Evolutionary conservation across 139 green algal genomes (phyloP).

Genomic region (Medakamo hakoo): DNA sequence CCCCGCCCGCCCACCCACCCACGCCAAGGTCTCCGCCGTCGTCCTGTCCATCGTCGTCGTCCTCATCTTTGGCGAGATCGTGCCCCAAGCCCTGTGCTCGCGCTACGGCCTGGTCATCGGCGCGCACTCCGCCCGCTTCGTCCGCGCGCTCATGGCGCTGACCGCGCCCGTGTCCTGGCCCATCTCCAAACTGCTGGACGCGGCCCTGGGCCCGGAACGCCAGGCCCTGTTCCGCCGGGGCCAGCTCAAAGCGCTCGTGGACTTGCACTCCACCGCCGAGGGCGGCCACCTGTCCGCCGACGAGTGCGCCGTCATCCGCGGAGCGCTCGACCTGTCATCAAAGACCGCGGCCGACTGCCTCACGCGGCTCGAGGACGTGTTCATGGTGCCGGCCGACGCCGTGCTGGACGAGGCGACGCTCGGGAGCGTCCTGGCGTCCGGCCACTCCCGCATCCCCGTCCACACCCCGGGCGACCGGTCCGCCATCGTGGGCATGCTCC

Average conservation of each 20-base stretch:
- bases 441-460: slow-evolving; percentile 71
- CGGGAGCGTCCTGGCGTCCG: slow-evolving; percentile 43
- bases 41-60: slow-evolving; percentile 37
- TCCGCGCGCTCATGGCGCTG: slow-evolving; percentile 49
- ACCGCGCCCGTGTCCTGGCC: slow-evolving; percentile 40
- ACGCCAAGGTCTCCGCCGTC: too few species aligned
- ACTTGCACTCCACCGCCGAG: slow-evolving; percentile 51
- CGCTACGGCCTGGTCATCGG: slow-evolving; percentile 70
- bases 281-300: slow-evolving; percentile 44
- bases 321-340: slow-evolving; percentile 72
- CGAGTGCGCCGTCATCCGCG: slow-evolving; percentile 48
- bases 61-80: slow-evolving; percentile 53
- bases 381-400: slow-evolving; percentile 52
- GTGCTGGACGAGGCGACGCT: slow-evolving; percentile 41
- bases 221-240: slow-evolving; percentile 44
- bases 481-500: slow-evolving; percentile 48
- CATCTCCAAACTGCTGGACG: slow-evolving; percentile 69
- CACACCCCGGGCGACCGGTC: slow-evolving; percentile 28
- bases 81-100: slow-evolving; percentile 60
- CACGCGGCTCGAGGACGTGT: slow-evolving; percentile 81
- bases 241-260: slow-evolving; percentile 78
- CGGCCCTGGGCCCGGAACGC: slow-evolving; percentile 48
- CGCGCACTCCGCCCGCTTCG: slow-evolving; percentile 55
- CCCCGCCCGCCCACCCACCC: too few species aligned
- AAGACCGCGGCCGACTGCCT: slow-evolving; percentile 67